Evolutionary conservation across 2,329 filamentous ascomycete genomes (phyloP).

Genomic region (Fusarium stilboides): DNA sequence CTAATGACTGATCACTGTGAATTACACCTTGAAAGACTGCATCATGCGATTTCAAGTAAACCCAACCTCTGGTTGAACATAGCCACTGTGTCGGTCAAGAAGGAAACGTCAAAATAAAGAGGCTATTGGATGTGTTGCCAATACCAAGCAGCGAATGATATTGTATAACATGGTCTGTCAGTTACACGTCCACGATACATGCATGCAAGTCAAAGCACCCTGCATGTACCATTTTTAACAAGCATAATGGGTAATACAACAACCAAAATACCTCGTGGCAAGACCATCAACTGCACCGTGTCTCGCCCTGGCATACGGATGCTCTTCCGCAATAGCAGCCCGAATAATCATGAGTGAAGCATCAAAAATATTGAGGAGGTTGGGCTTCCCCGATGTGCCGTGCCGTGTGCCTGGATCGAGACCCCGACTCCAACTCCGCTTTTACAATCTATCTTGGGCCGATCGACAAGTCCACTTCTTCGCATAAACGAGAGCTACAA

Average conservation of each 20-base stretch:
- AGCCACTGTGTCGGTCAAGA: slow-evolving; percentile 20
- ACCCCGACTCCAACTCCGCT: slow-evolving; percentile 15
- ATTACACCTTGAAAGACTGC: not conserved
- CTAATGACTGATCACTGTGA: not conserved
- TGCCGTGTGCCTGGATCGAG: slow-evolving; percentile 18
- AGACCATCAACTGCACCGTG: slow-evolving; percentile 16
- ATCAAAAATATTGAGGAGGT: slow-evolving; percentile 17
- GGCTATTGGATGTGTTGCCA: not conserved
- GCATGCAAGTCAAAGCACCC: slow-evolving; percentile 31
- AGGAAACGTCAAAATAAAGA: slow-evolving; percentile 1
- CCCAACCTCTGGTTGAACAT: not conserved
- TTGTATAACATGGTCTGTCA: slow-evolving; percentile 16
- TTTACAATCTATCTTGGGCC: slow-evolving; percentile 13
- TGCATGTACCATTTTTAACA: slow-evolving; percentile 4
- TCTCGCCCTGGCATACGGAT: slow-evolving; percentile 35
- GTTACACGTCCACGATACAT: slow-evolving; percentile 14
- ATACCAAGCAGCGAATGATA: slow-evolving; percentile 2
- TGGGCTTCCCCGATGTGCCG: not conserved
- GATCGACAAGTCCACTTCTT: slow-evolving; percentile 36
- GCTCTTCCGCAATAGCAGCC: not conserved
- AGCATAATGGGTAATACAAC: slow-evolving; percentile 11
- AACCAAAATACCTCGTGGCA: slow-evolving; percentile 32
- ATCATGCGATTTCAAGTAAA: not conserved
- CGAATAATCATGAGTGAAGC: slow-evolving; percentile 13
- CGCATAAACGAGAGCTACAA: slow-evolving; percentile 44